Percentiles rank a stretch among this genome's conserved stretches.
These are phyloP conservation scores for Daldinia bambusicola DNA, from an alignment of 495 filamentous ascomycete genomes.

Conservation along the genomic window DNA sequence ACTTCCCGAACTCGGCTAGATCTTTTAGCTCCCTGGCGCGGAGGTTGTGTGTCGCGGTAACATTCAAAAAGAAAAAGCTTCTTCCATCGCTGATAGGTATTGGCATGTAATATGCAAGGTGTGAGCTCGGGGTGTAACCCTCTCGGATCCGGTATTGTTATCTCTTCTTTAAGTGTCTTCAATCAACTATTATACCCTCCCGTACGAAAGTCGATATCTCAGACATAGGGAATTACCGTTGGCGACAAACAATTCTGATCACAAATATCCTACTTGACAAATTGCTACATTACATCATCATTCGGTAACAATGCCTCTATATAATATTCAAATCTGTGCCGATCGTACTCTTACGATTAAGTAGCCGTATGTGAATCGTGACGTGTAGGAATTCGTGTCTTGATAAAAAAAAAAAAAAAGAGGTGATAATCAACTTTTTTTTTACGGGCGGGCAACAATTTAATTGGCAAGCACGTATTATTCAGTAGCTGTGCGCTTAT, in stretches of 20 bases:
- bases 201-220: neutral
- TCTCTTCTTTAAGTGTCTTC: neutral
- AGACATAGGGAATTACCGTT: conserved; percentile 1
- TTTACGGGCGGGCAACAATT: neutral
- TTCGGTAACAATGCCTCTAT: neutral
- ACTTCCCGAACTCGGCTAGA: conserved; percentile 6
- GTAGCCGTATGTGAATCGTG: neutral
- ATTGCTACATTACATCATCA: conserved; percentile 6
- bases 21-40: neutral
- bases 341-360: neutral
- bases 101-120: conserved; percentile 21
- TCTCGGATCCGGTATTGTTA: conserved; percentile 21
- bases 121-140: conserved; percentile 42
- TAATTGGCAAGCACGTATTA: neutral
- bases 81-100: conserved; percentile 22
- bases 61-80: conserved; percentile 26
- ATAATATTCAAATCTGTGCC: neutral
- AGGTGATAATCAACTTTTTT: neutral
- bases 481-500: neutral
- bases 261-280: neutral
- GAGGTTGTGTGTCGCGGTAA: conserved; percentile 32
- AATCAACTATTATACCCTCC: neutral
- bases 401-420: neutral
- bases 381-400: neutral
- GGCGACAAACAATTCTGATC: neutral